Percentiles rank a stretch among this genome's conserved stretches.
Conservation (phyloP, 2,329 filamentous ascomycete genomes). For the Penicillium sp. region DNA sequence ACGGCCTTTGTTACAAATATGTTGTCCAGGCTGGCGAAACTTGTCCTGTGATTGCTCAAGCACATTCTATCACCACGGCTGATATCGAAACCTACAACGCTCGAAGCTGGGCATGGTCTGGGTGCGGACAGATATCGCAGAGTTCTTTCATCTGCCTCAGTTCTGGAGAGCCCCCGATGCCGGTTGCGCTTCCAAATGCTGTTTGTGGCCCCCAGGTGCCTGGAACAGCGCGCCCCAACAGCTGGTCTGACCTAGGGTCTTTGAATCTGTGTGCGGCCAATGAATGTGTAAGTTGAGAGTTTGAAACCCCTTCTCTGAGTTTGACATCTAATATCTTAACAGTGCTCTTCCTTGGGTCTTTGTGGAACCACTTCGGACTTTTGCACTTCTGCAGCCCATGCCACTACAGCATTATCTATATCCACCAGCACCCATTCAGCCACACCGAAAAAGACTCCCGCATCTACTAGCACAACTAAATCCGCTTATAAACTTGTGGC, state of each 20-base stretch:
- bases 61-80: constrained; percentile 37
- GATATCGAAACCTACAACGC: constrained; percentile 47
- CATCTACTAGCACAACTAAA: neutral
- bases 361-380: neutral
- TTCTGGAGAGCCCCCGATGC: constrained; percentile 43
- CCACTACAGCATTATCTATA: neutral
- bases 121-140: constrained; percentile 38
- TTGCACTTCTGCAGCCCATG: neutral
- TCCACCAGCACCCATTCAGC: neutral
- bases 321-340: neutral
- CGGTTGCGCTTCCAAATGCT: constrained; percentile 40
- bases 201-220: constrained; percentile 50
- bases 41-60: constrained; percentile 38
- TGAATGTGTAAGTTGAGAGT: constrained; percentile 11
- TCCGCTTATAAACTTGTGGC: neutral
- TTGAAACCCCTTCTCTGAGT: neutral
- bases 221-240: constrained; percentile 37
- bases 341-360: constrained; percentile 4
- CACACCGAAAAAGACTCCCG: neutral
- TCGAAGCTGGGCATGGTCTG: constrained; percentile 47
- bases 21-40: constrained; percentile 35
- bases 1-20: constrained; percentile 38
- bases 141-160: constrained; percentile 44
- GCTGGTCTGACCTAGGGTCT: constrained; percentile 24
- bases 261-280: constrained; percentile 10